These are phyloP conservation scores for Bromus sterilis DNA, from an alignment of 176 grass and related monocot genomes.

Conservation along the genomic window DNA sequence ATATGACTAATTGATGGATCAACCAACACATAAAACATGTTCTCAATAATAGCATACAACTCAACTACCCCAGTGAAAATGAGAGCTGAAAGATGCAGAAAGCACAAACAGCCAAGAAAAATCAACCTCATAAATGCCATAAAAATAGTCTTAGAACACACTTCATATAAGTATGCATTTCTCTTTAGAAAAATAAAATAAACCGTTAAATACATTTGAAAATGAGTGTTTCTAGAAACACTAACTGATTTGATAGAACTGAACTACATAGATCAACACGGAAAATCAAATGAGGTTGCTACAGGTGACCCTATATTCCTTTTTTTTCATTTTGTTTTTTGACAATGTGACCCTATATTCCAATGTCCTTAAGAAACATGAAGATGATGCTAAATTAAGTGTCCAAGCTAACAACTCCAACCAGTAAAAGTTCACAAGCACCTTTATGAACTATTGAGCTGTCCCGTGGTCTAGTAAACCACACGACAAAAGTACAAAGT, in stretches of 20 bases:
- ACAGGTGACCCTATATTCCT: not conserved
- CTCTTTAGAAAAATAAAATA: not conserved
- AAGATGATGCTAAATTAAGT: not conserved
- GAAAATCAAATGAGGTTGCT: not conserved
- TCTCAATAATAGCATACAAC: not conserved
- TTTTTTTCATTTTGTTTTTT: too few species aligned
- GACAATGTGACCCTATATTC: too few species aligned
- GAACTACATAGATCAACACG: not conserved
- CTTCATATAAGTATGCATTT: not conserved
- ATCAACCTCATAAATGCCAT: conserved; percentile 9
- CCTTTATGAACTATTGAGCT: conserved; percentile 21
- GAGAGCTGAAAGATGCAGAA: conserved; percentile 20
- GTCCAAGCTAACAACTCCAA: conserved; percentile 20
- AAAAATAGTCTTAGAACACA: not conserved
- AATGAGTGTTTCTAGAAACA: not conserved
- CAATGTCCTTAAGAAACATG: not conserved
- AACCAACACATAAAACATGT: not conserved
- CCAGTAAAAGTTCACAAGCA: conserved; percentile 10
- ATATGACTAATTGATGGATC: not conserved
- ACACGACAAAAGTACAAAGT: conserved; percentile 18
- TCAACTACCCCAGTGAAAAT: conserved; percentile 22
- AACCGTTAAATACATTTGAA: not conserved
- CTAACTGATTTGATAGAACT: not conserved
- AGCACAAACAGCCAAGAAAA: conserved; percentile 4
- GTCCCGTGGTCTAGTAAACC: conserved; percentile 11